Conservation (phyloP, 1,139 yeast species). For the Pichia sp. region DNA sequence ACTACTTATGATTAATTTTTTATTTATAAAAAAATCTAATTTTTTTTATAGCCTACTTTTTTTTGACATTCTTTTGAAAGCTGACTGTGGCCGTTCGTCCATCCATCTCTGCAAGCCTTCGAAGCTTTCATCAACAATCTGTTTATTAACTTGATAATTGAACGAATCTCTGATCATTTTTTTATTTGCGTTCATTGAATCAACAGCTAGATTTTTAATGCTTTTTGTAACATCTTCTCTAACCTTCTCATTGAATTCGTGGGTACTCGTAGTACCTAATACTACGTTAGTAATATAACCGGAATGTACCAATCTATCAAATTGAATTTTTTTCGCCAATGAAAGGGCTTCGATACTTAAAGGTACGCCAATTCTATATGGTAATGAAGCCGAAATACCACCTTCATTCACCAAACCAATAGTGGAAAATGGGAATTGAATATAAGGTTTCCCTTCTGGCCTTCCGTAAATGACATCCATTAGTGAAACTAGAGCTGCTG, state of each 20-base stretch:
- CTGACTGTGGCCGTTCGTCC: conserved; percentile 63
- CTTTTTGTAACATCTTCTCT: conserved; percentile 35
- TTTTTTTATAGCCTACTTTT: conserved; percentile 3
- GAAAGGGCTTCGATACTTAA: conserved; percentile 68
- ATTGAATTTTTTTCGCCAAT: conserved; percentile 57
- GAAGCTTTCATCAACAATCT: conserved; percentile 59
- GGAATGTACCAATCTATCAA: conserved; percentile 44
- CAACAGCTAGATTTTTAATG: conserved; percentile 43
- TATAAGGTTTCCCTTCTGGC: conserved; percentile 27
- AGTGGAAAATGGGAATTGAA: conserved; percentile 62
- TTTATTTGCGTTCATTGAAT: conserved; percentile 57
- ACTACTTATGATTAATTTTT: conserved; percentile 17
- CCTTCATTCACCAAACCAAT: conserved; percentile 85
- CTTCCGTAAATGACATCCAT: conserved; percentile 70
- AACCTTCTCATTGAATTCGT: conserved; percentile 53
- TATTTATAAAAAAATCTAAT: not conserved
- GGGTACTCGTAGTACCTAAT: conserved; percentile 39
- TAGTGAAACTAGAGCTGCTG: conserved; percentile 64
- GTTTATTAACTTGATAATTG: conserved; percentile 24
- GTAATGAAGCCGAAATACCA: conserved; percentile 61
- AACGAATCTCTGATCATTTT: conserved; percentile 35
- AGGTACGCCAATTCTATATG: conserved; percentile 65
- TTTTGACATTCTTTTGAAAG: conserved; percentile 24
- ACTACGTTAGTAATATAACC: conserved; percentile 42
- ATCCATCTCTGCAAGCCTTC: conserved; percentile 66